Base-by-base conservation (phyloP, 1,284 basidiomycete species). In the Anthracocystis setariae region DNA sequence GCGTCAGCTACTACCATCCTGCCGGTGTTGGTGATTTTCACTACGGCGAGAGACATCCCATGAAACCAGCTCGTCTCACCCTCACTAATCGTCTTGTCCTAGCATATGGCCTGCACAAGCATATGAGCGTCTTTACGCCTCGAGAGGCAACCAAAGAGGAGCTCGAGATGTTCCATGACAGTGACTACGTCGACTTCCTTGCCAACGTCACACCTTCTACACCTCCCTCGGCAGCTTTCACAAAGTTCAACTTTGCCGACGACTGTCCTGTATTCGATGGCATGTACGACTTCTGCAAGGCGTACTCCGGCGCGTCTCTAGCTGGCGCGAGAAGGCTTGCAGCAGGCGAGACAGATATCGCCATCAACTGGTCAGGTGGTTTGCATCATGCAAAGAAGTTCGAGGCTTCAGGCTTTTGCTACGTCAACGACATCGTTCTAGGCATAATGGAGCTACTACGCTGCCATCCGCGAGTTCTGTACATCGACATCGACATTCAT, bases 401-500 rank as follows among this genome's bases (percentile, higher is more conserved):
- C 58, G 94, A 97, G 85, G 95, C 95, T 0, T 92, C 90, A 17
- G 94, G 94, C 8, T 97, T 98, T 85, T 98, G 94, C 86, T 98
- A 96, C 85, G 90, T 97, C 84, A 98, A 98, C 84, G 94, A 94
- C 73, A 85, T 76, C 38, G 74, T 79, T 2, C 52, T 82, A n/a
- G 79, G 73, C 15, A 82, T 82, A 38, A 61, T 80, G 40, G 79
- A 82, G 53, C 65, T 82, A 12, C 66, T 82, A 23, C 58, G 78
- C 92, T 64, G 85, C 68, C 87, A 88, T 79, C 89, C 92, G 0
- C 90, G 96, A 47, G 94, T 98, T 2, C 86, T 98, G 23, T 98
- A 98, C 84, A 92, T 98, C 82, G 95, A 98, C 84, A 95, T 98
- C 55, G 95, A 98, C 84, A 93, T 94, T 53, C 95, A 98, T 82